These are phyloP conservation scores for Zhuliangozyma blackwelliae DNA, from an alignment of 1,139 yeast species.

Conservation along the genomic window DNA sequence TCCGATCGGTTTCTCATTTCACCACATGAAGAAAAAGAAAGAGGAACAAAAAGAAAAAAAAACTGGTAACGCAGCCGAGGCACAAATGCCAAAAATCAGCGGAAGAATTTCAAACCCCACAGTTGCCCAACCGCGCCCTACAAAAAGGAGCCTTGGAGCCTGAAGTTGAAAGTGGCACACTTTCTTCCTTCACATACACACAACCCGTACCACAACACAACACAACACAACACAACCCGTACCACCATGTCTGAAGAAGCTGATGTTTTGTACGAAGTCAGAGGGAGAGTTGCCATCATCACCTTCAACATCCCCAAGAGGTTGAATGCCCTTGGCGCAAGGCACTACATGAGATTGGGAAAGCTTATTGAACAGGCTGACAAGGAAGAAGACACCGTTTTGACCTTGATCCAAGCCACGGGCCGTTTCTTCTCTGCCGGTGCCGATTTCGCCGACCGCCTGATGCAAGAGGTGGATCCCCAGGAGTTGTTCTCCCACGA, in stretches of 20 bases:
- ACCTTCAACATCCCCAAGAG: slow-evolving; percentile 60
- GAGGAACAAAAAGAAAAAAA: too few species aligned
- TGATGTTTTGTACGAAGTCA: slow-evolving; percentile 49
- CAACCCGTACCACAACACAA: too few species aligned
- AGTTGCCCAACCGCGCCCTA: too few species aligned
- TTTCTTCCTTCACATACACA: too few species aligned
- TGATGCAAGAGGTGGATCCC: slow-evolving; percentile 18
- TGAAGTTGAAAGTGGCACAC: too few species aligned
- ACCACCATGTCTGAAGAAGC: slow-evolving; percentile 16
- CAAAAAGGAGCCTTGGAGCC: too few species aligned
- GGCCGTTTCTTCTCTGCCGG: slow-evolving; percentile 87
- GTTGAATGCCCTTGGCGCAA: slow-evolving; percentile 65
- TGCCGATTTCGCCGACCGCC: slow-evolving; percentile 55
- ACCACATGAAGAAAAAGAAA: too few species aligned
- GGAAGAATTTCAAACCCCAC: too few species aligned
- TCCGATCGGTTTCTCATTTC: too few species aligned
- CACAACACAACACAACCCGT: too few species aligned
- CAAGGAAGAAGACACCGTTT: slow-evolving; percentile 56
- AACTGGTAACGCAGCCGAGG: too few species aligned
- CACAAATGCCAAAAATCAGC: too few species aligned
- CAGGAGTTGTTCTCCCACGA: slow-evolving; percentile 39
- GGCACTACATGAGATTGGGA: slow-evolving; percentile 63
- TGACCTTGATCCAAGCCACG: slow-evolving; percentile 65
- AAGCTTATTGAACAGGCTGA: slow-evolving; percentile 62
- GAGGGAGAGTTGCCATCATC: slow-evolving; percentile 57